Evolutionary conservation across 352 stramenopile genomes (phyloP), one percentile per base, ranked within the genome.

Genomic region (Globisporangium spiculum): DNA sequence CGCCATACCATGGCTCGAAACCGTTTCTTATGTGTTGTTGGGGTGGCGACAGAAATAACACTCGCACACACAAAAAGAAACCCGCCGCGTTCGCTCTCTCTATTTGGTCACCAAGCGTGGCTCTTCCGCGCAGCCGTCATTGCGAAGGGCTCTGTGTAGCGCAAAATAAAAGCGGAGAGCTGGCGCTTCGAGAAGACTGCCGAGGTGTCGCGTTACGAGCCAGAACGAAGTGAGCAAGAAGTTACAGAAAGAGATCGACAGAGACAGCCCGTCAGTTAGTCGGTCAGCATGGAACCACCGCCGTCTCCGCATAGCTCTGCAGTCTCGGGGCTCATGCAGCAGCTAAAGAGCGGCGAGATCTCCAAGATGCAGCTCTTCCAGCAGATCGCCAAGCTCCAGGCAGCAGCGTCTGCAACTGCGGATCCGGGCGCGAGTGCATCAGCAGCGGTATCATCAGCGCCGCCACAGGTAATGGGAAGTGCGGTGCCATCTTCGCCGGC

Each of bases 301-400:
- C 20, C 70, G 18, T 74, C 79, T 14, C 71, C 79, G 36, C 53
- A 75, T 57, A 66, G 27, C 22, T 66, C 70, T 18, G 84, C 78
- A 7, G 81, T 94, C 60, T 90, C 85, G 9, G 80, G 68, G 46
- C 81, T 93, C 65, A 90, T 94, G 82, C 83, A 92, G 71, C 86
- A 93, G 71, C 79, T 94, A 41, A 94, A 94, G 70, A 89, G 70
- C 62, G 87, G 87, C 24, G 84, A 92, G 64, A 94, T 94, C 72
- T 90, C 85, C 48, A 93, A 92, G 66, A 90, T 91, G 78, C 80
- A 94, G 70, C 77, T 94, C 57, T 94, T 94, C 73, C 82, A 93
- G 70, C 80, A 92, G 64, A 84, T 94, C 27, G 87, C 87, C 27
- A 86, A 82, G 67, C 84, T 94, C 4, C 85, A 92, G 69, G 67